Evolutionary conservation across 2,329 filamentous ascomycete genomes (phyloP), one percentile per base, ranked within the genome.

Genomic region (Bipolaris bicolor): DNA sequence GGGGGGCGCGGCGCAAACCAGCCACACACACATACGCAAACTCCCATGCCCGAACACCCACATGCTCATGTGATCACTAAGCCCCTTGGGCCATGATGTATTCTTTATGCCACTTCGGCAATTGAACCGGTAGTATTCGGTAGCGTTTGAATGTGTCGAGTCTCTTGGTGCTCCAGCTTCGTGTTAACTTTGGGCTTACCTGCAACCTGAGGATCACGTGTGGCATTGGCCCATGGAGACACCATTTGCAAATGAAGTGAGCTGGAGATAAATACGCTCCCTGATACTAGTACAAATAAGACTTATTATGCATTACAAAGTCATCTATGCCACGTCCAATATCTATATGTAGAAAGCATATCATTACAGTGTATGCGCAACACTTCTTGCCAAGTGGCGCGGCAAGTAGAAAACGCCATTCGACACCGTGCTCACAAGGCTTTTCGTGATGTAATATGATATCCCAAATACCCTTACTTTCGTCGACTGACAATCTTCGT

Each of bases 401-500:
- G 20, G 41, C 40, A 44, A 18, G 9, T 7, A 16, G 26, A 29
- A 49, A 52, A 59, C 57, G 49, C 53, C 53, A 49, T 39, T 37
- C 29, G 7, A 45, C 43, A 11, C 26, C 31, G 44, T 55, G 22
- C 31, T 43, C 22, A 13, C 40, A 45, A 29, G n/a, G 16, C 16
- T 37, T 34, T 10, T 29, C 37, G 40, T 24, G n/a, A 20, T 43
- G n/a, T 2, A 20, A 7, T 18, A 3, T 18, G 9, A 18, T 36
- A 18, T 5, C 15, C 11, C 6, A 22, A 15, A 39, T 4, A 7
- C 15, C 18, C 10, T n/a, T 69, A 77, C 67, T 73, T 83, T 71
- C 78, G 79, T 69, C 79, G 79, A 67, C 82, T 84, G 83, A 99
- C 87, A 60, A 98, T 87, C 80, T 97, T 97, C 49, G 93, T 96